Evolutionary conservation across 2,329 filamentous ascomycete genomes (phyloP).

Genomic region (Magnaporthiopsis incrustans): DNA sequence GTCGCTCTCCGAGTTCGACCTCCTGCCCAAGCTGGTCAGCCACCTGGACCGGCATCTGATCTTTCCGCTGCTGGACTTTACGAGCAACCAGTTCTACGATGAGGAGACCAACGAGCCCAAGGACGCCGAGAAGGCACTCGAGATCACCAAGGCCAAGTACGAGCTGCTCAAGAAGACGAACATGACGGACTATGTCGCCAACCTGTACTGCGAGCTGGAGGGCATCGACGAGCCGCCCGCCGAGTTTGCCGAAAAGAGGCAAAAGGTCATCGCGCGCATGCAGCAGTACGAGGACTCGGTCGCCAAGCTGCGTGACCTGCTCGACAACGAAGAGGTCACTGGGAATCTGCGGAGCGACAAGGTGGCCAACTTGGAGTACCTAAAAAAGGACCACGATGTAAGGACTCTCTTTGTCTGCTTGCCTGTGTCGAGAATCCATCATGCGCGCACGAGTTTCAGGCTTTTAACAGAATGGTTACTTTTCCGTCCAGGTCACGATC

Average conservation of each 20-base stretch:
- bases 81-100: slow-evolving; percentile 73
- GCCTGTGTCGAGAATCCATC: not conserved
- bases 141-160: slow-evolving; percentile 82
- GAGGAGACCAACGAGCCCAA: slow-evolving; percentile 44
- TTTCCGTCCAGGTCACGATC: slow-evolving; percentile 58
- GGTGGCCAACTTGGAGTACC: slow-evolving; percentile 94
- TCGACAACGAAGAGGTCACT: slow-evolving; percentile 84
- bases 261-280: slow-evolving; percentile 77
- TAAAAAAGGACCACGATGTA: slow-evolving; percentile 93
- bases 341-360: slow-evolving; percentile 91
- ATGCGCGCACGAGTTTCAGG: not conserved
- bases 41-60: slow-evolving; percentile 94
- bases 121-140: slow-evolving; percentile 48
- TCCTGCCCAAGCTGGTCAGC: slow-evolving; percentile 82
- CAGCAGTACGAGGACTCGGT: slow-evolving; percentile 82
- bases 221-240: slow-evolving; percentile 67
- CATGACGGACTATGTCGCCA: slow-evolving; percentile 97
- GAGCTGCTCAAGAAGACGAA: slow-evolving; percentile 94
- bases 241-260: slow-evolving; percentile 82
- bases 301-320: slow-evolving; percentile 76
- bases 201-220: slow-evolving; percentile 84
- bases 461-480: not conserved
- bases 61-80: slow-evolving; percentile 92
- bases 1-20: slow-evolving; percentile 23
- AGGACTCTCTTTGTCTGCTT: slow-evolving; percentile 22